Base-by-base conservation (phyloP, 2,329 filamentous ascomycete genomes). In the Fusarium torulosum region DNA sequence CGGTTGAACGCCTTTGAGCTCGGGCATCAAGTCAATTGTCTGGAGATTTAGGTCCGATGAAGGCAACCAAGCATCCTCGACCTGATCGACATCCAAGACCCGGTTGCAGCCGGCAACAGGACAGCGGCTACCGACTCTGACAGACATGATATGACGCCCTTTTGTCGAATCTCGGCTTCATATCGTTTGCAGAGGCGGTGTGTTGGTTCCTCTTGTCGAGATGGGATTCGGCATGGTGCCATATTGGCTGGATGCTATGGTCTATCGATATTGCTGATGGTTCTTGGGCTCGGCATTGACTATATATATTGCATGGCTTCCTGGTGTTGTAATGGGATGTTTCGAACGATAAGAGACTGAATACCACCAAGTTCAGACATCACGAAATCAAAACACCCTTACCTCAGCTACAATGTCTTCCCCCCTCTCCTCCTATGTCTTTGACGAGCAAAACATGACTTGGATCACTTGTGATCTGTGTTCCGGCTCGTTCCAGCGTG, bases 391-490 rank as follows among this genome's bases (percentile, higher is more conserved):
- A 47, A 38, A 15, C 43, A 40, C 15, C n/a, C 29, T 23, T 33
- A 38, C 29, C 21, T 23, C 23, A 17, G 29, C 20, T 14, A 46
- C n/a, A 19, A 72, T 72, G 69, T 46, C 47, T 20, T 60, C 57
- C 7, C 47, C 62, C 15, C 35, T 67, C 17, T 64, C 65, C 29
- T 46, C 52, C 2, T 72, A 72, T 31, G 52, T 59, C 45, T 72
- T 72, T 53, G 69, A 72, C 46, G 67, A 72, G 14, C 35, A 72
- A 38, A 62, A 62, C 41, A 72, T 72, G 69, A 72, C 69, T 17
- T 72, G 65, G 70, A 72, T 72, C 44, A 73, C 70, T 10, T 72
- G 70, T 33, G 67, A 72, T 55, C 38, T 71, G 17, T 72, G 70
- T 55, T 62, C 58, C 15, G 70, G 70, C 17, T 73, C 70, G 5